Conservation (phyloP, 1,284 basidiomycete species). For the Ustilago sp. region DNA sequence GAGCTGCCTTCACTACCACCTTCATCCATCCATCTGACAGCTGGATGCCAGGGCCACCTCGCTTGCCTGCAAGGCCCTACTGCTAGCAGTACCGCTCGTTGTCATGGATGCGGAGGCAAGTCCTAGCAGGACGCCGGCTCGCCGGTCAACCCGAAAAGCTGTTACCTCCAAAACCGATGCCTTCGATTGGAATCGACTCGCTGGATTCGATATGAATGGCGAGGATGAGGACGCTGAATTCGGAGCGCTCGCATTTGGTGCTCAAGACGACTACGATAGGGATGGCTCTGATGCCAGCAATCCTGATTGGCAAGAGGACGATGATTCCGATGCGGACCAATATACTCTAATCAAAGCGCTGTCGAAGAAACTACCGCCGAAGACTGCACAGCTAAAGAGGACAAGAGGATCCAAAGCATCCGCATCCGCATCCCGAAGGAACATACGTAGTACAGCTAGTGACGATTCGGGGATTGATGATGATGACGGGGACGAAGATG, state of each 20-base stretch:
- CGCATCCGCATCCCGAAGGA: not conserved
- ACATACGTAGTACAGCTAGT: not conserved
- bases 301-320: constrained; percentile 44
- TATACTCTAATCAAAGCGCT: constrained; percentile 10
- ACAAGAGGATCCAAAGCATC: not conserved
- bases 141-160: constrained; percentile 23
- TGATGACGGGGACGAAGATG: constrained; percentile 7
- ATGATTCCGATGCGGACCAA: constrained; percentile 40
- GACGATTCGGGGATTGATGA: constrained; percentile 16
- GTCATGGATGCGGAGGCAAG: constrained; percentile 32
- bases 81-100: no score
- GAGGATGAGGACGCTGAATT: constrained; percentile 37
- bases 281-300: constrained; percentile 35
- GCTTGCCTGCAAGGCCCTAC: not conserved
- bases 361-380: constrained; percentile 15
- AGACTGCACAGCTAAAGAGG: not conserved
- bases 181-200: constrained; percentile 32
- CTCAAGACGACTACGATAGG: constrained; percentile 13
- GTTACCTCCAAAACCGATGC: constrained; percentile 7
- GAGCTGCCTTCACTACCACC: not conserved
- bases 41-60: not conserved
- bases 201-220: constrained; percentile 27
- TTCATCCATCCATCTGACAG: not conserved
- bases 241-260: constrained; percentile 27
- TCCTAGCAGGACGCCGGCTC: constrained; percentile 16